Evolutionary conservation across 2,329 filamentous ascomycete genomes (phyloP).

Genomic region (Paecilomyces fulvus): DNA sequence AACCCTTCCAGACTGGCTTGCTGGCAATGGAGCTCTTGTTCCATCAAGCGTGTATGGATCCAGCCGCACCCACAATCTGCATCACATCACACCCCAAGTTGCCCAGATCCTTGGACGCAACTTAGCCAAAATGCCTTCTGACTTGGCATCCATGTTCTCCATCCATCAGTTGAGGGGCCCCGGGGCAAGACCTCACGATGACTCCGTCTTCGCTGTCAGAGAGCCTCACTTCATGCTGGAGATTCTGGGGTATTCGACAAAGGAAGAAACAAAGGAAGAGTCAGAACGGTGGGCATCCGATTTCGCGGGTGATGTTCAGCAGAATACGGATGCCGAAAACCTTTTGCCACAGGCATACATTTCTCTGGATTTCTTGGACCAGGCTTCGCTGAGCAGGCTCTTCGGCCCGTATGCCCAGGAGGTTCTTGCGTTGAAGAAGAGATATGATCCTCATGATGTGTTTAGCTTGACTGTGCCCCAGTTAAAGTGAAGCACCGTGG

Average conservation of each 20-base stretch:
- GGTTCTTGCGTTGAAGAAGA: constrained; percentile 19
- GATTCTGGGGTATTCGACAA: constrained; percentile 18
- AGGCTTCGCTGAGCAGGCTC: constrained; percentile 20
- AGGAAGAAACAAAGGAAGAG: constrained; percentile 13
- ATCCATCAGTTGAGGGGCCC: constrained; percentile 20
- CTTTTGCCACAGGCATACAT: constrained; percentile 24
- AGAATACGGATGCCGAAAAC: constrained; percentile 15
- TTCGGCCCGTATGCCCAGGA: constrained; percentile 17
- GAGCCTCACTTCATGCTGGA: constrained; percentile 30
- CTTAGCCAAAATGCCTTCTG: constrained; percentile 10
- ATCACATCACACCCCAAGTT: constrained; percentile 16
- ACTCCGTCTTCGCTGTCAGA: constrained; percentile 22
- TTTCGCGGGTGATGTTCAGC: constrained; percentile 8
- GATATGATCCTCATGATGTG: constrained; percentile 28
- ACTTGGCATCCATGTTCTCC: constrained; percentile 18
- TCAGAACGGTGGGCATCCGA: constrained; percentile 15
- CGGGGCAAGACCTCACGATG: constrained; percentile 9
- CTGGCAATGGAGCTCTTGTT: constrained; percentile 10
- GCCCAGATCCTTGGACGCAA: constrained; percentile 17
- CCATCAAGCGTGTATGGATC: constrained; percentile 11
- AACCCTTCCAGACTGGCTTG: constrained; percentile 13
- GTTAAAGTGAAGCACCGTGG: neutral
- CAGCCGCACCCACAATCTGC: constrained; percentile 12
- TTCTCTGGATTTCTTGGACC: constrained; percentile 19
- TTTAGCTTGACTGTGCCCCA: constrained; percentile 17